phyloP scores from a whole-genome alignment of 495 filamentous ascomycete genomes.

The Aspergillus saccharolyticus region DNA sequence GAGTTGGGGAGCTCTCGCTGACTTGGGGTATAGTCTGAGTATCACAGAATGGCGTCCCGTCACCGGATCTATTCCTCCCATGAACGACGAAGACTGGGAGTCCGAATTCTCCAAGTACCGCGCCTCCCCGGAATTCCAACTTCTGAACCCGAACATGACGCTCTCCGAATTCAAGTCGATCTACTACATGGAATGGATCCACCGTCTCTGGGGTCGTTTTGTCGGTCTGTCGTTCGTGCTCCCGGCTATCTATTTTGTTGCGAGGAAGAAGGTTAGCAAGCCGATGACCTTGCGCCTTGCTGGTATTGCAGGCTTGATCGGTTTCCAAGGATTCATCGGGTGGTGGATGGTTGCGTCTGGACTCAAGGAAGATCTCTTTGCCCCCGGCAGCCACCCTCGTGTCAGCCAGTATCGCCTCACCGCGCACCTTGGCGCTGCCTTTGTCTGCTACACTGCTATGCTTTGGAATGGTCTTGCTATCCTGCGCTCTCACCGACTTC shows the following conservation, averaged over 20 bases:
- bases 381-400: constrained; percentile 80
- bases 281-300: constrained; percentile 72
- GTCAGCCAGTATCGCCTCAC: constrained; percentile 92
- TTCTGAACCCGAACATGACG: constrained; percentile 86
- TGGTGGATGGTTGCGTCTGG: constrained; percentile 99
- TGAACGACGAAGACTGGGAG: constrained; percentile 73
- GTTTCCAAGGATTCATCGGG: constrained; percentile 89
- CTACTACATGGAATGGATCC: constrained; percentile 99
- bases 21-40: constrained; percentile 60
- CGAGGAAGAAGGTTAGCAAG: constrained; percentile 68
- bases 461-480: constrained; percentile 85
- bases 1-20: constrained; percentile 10
- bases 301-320: constrained; percentile 84
- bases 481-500: constrained; percentile 64
- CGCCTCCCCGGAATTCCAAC: constrained; percentile 82
- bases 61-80: constrained; percentile 85
- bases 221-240: constrained; percentile 86
- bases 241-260: constrained; percentile 83
- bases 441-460: constrained; percentile 89
- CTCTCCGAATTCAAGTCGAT: constrained; percentile 94
- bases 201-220: constrained; percentile 91
- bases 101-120: constrained; percentile 88
- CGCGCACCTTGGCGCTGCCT: constrained; percentile 83
- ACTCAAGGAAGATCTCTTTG: constrained; percentile 89
- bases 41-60: constrained; percentile 99